Base-by-base conservation (phyloP, 2,329 filamentous ascomycete genomes). In the Aquanectria penicillioides region DNA sequence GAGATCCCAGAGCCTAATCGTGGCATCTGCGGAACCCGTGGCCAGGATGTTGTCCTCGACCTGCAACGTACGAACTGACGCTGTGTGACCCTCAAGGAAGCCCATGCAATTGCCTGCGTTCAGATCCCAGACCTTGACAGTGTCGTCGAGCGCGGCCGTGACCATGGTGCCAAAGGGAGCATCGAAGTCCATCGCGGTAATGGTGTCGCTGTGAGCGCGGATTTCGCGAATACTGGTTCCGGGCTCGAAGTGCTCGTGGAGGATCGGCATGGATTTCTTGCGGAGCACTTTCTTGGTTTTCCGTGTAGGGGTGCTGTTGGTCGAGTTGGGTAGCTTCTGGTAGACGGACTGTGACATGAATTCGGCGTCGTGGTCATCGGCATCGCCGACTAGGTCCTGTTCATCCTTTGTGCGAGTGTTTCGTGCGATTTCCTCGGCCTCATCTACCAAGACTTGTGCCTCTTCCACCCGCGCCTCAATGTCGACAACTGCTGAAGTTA, bases 331-430 rank as follows among this genome's bases (percentile, higher is more conserved):
- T 8, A 99, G 80, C 77, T 97, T 97, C 67, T 96, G 91, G 75
- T 98, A 99, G 67, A 99, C 92, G 11, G 94, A 97, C 75, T 97
- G 93, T 3, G 95, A 97, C 95, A 98, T 98, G 80, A 98, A 99
- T 1, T 82, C 84, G 20, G 72, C 63, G 26, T 77, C 75, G 34
- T 82, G 77, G 29, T 83, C 80, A 47, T 82, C 80, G 57, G 80
- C 77, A 63, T 82, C 83, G 29, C 80, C 79, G 20, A 81, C 80
- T 7, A 83, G 72, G 61, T 86, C 85, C 40, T 83, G 80, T 48
- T 86, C 84, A 12, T 83, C 80, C 61, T 81, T 81, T 13, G 80
- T 80, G 3, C 81, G 79, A 3, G 82, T 81, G 50, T 82, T 78
- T 64, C 81, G 76, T 7, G 82, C 84, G 57, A 86, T 78, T 15